These are phyloP conservation scores for Rickenella mellea DNA, from an alignment of 768 basidiomycete genomes.

Conservation along the genomic window DNA sequence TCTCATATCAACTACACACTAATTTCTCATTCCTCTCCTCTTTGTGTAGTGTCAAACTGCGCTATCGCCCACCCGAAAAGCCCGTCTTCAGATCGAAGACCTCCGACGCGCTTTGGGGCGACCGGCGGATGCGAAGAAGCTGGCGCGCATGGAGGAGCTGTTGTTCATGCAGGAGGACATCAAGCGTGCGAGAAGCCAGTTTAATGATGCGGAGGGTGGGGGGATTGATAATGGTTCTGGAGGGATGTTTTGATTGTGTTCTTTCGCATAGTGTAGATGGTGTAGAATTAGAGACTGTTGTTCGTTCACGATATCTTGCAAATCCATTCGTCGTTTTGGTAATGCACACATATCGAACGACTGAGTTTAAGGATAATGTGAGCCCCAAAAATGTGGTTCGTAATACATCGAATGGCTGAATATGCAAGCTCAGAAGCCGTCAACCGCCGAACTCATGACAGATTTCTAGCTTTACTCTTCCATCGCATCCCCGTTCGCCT, in stretches of 20 bases:
- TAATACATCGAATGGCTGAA: too few species aligned
- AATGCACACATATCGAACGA: too few species aligned
- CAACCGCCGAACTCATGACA: neutral
- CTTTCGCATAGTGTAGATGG: too few species aligned
- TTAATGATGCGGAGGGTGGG: conserved; percentile 41
- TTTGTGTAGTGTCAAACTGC: conserved; percentile 61
- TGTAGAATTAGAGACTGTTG: too few species aligned
- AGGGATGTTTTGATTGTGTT: too few species aligned
- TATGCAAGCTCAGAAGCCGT: neutral
- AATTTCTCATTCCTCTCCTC: neutral
- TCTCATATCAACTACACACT: neutral
- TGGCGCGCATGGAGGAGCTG: conserved; percentile 86
- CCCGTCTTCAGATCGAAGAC: conserved; percentile 79
- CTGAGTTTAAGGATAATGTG: too few species aligned
- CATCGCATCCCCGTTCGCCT: conserved; percentile 47
- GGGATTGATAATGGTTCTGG: too few species aligned
- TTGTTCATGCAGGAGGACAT: conserved; percentile 93
- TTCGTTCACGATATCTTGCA: too few species aligned
- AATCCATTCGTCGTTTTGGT: too few species aligned
- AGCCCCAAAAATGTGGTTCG: too few species aligned
- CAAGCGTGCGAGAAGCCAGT: conserved; percentile 76
- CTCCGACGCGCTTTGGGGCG: conserved; percentile 69
- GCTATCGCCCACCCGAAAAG: conserved; percentile 57
- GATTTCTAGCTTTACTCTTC: conserved; percentile 40
- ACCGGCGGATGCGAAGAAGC: conserved; percentile 85